Evolutionary conservation across 2,329 filamentous ascomycete genomes (phyloP).

Genomic region (Coniochaeta hoffmannii): DNA sequence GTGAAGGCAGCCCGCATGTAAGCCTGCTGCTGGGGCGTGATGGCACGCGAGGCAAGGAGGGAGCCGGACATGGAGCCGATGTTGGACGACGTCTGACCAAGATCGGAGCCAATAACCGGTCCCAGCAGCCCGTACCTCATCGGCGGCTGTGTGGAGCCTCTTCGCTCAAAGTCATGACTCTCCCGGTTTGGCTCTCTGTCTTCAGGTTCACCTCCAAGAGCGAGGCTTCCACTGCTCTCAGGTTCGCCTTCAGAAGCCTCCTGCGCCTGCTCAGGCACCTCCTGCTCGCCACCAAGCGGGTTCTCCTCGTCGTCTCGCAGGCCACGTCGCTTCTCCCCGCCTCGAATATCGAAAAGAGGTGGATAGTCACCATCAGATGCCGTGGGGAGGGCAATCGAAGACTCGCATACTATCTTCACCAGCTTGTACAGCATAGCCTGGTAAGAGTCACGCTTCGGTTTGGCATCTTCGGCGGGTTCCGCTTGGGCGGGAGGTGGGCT

Average conservation of each 20-base stretch:
- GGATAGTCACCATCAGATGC: conserved; percentile 39
- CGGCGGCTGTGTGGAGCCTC: conserved; percentile 66
- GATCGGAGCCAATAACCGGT: conserved; percentile 40
- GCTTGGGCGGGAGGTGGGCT: neutral
- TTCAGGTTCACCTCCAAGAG: conserved; percentile 88
- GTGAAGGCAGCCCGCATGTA: conserved; percentile 45
- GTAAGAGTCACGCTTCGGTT: conserved; percentile 8
- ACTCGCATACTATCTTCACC: conserved; percentile 28
- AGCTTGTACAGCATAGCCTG: conserved; percentile 24
- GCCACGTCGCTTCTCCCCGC: conserved; percentile 72
- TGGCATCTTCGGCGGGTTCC: neutral
- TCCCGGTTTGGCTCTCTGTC: conserved; percentile 56
- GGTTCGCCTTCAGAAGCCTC: conserved; percentile 62
- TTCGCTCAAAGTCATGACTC: conserved; percentile 46
- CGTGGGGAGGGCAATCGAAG: conserved; percentile 23
- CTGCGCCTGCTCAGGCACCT: conserved; percentile 35
- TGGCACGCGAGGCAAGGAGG: too few species aligned
- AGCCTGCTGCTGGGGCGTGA: conserved; percentile 76
- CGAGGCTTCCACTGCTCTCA: conserved; percentile 76
- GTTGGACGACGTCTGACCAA: conserved; percentile 40
- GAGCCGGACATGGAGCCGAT: conserved; percentile 51
- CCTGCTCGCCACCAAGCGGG: conserved; percentile 37
- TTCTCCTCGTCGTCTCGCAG: conserved; percentile 66
- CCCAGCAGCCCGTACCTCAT: conserved; percentile 57
- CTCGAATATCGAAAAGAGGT: conserved; percentile 74